Evolutionary conservation across 1,284 basidiomycete genomes (phyloP), one percentile per base, ranked within the genome.

Genomic region (Microbotryum saponariae): DNA sequence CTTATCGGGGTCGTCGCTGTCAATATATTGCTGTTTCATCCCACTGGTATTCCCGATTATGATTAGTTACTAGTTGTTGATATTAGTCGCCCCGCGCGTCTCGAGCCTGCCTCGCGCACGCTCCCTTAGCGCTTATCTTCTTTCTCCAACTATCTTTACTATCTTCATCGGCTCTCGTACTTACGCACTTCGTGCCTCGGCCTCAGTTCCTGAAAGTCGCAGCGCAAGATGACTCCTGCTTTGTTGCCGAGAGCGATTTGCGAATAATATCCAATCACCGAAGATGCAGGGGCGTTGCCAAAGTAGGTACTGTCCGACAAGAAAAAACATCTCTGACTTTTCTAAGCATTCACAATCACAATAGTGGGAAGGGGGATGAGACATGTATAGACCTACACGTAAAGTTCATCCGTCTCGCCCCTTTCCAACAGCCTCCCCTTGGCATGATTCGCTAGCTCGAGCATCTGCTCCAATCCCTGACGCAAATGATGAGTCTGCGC

Each of bases 221-320:
- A 58, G 21, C 52, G 51, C 29, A 57, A 31, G 0, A 64, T 14
- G 9, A 57, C 50, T 12, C 59, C 62, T 8, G 62, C 54, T 47
- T 66, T 63, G 59, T 66, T 66, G 14, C 61, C 61, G 44, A 57
- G 60, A 4, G 51, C 21, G 20, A 66, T 50, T 23, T 58, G 53
- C 2, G 61, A 58, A 59, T 63, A 66, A 37, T 60, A 58, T 5
- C 64, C 64, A 1, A 50, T 45, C 1, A 61, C 51, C 1, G 61
- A 7, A 2, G 61, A 59, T 2, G 51, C 44, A 5, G 61, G 60
- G 23, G 59, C 59, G 52, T 60, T 60, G 12, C 60, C 64, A 31
- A 66, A 66, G 59, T 63, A 66, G 21, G 14, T 48, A 31, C 29
- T 58, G 27, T 21, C 20, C 8, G 37, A 42, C 16, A 18, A 3